These are phyloP conservation scores for Bretziella fagacearum DNA, from an alignment of 2,329 filamentous ascomycete species.

Conservation along the genomic window DNA sequence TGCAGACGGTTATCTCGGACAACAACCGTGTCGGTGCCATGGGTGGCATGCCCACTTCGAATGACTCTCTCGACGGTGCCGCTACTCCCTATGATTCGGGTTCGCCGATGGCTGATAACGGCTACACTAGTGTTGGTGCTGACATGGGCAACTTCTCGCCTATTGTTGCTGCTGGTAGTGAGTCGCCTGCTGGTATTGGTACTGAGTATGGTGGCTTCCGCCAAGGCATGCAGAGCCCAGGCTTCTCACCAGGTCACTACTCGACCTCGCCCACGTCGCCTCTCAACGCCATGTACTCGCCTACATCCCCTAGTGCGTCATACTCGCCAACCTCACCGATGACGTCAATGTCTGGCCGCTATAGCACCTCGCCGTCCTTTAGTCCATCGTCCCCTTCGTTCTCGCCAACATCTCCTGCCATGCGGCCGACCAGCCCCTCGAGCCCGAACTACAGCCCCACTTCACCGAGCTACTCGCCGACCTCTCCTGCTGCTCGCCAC, in stretches of 20 bases:
- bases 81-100: slow-evolving; percentile 89
- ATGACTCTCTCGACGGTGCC: slow-evolving; percentile 58
- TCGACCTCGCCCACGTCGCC: slow-evolving; percentile 51
- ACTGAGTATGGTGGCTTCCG: slow-evolving; percentile 40
- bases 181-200: slow-evolving; percentile 48
- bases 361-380: slow-evolving; percentile 44
- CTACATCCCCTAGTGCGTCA: slow-evolving; percentile 54
- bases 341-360: slow-evolving; percentile 34
- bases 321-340: slow-evolving; percentile 65
- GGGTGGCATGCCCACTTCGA: slow-evolving; percentile 62
- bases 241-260: slow-evolving; percentile 56
- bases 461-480: slow-evolving; percentile 47
- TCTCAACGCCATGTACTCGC: slow-evolving; percentile 44
- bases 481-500: slow-evolving; percentile 39
- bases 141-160: slow-evolving; percentile 55
- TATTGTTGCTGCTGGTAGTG: slow-evolving; percentile 58
- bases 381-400: slow-evolving; percentile 47
- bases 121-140: slow-evolving; percentile 45
- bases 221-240: slow-evolving; percentile 43
- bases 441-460: slow-evolving; percentile 49
- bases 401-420: slow-evolving; percentile 43
- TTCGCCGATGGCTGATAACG: slow-evolving; percentile 59
- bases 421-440: slow-evolving; percentile 36
- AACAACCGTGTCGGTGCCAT: slow-evolving; percentile 74
- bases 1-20: slow-evolving; percentile 85